These are phyloP conservation scores for Picochlorum sp. DNA, from an alignment of 139 green algal species.

Conservation along the genomic window DNA sequence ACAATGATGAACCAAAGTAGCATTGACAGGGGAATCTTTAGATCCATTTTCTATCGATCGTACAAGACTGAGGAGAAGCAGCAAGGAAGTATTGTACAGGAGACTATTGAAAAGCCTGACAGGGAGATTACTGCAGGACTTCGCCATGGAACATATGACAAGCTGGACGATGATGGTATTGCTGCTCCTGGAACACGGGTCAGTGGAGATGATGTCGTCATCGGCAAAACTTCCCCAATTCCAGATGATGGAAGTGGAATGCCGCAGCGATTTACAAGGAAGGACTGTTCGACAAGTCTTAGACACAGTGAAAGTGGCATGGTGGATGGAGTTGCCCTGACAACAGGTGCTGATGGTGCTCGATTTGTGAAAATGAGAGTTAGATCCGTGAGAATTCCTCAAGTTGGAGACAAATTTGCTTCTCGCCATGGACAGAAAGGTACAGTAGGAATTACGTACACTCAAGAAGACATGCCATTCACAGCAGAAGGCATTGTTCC, in stretches of 20 bases:
- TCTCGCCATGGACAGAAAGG: constrained; percentile 96
- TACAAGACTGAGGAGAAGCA: constrained; percentile 88
- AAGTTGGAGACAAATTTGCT: constrained; percentile 99
- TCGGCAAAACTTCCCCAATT: constrained; percentile 70
- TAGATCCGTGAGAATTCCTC: constrained; percentile 87
- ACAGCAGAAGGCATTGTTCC: constrained; percentile 79
- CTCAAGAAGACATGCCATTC: constrained; percentile 75
- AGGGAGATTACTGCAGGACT: constrained; percentile 53
- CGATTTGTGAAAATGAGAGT: constrained; percentile 93
- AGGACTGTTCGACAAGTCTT: constrained; percentile 56
- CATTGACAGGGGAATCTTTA: constrained; percentile 96
- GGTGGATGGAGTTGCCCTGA: constrained; percentile 81
- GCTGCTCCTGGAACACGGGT: constrained; percentile 75
- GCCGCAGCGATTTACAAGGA: constrained; percentile 62
- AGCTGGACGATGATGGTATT: constrained; percentile 96
- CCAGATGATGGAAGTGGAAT: constrained; percentile 54
- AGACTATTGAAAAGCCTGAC: constrained; percentile 86
- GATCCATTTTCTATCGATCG: constrained; percentile 91
- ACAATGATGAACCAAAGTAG: constrained; percentile 94
- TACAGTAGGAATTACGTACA: constrained; percentile 96
- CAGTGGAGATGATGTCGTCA: constrained; percentile 70
- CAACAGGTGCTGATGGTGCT: constrained; percentile 78
- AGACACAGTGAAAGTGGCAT: constrained; percentile 63
- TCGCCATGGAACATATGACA: constrained; percentile 91
- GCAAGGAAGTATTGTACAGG: constrained; percentile 56